phyloP scores from a whole-genome alignment of 345 rosid genomes.

The Sapria himalayana region DNA sequence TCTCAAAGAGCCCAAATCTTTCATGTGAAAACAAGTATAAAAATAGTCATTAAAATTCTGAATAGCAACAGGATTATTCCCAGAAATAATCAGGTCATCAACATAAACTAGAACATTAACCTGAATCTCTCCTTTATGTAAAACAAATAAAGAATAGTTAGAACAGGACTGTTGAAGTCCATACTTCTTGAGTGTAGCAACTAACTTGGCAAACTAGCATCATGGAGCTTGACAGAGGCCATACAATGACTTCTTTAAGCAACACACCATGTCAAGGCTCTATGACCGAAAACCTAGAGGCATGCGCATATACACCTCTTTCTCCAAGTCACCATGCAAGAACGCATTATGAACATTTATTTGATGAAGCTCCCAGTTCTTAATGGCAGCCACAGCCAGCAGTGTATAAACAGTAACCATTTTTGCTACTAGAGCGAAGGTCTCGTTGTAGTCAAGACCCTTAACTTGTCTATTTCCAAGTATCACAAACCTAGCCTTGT shows the following conservation, averaged over 20 bases:
- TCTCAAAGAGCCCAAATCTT: neutral
- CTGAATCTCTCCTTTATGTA: neutral
- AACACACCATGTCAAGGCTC: neutral
- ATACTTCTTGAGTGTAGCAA: neutral
- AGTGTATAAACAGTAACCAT: no score
- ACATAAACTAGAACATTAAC: neutral
- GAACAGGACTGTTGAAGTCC: conserved; percentile 1
- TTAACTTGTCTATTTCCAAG: no score
- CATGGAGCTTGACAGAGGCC: neutral
- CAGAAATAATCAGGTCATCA: neutral
- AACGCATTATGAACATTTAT: no score
- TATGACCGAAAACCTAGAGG: neutral
- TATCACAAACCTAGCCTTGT: no score
- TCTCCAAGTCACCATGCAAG: neutral
- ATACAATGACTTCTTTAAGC: conserved; percentile 5
- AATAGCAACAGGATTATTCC: neutral
- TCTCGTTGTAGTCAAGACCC: no score
- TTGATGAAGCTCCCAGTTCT: no score
- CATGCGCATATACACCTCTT: conserved; percentile 4
- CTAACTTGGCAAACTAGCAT: conserved; percentile 4
- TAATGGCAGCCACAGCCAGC: no score
- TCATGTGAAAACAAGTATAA: neutral
- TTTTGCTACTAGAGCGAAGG: no score
- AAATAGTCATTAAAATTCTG: neutral
- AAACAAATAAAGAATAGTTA: neutral